Conservation (phyloP, 2,329 filamentous ascomycete genomes). For the Alternaria burnsii region DNA sequence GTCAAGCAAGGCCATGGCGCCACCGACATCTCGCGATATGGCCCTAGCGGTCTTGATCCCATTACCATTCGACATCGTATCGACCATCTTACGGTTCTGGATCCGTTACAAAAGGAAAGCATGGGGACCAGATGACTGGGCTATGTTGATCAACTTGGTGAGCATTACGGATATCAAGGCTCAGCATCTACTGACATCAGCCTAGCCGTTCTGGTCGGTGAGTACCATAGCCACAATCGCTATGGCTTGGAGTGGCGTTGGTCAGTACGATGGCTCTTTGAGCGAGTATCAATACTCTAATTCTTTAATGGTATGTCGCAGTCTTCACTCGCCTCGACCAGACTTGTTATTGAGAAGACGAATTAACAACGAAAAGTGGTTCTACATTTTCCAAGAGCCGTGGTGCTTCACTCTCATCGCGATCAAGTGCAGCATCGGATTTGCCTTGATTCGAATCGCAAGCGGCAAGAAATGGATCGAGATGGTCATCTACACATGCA, state of each 20-base stretch:
- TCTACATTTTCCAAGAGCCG: conserved; percentile 15
- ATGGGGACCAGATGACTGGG: conserved; percentile 16
- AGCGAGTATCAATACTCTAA: conserved; percentile 9
- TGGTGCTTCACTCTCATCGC: conserved; percentile 17
- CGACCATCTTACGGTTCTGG: conserved; percentile 13
- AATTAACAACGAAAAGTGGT: conserved; percentile 1
- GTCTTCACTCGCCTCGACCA: neutral
- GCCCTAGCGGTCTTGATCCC: conserved; percentile 11
- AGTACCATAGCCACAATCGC: conserved; percentile 11
- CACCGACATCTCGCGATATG: conserved; percentile 14
- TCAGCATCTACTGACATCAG: neutral
- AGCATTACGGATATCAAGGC: neutral
- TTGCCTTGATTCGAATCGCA: conserved; percentile 13
- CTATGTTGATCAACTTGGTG: conserved; percentile 17
- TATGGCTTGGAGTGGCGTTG: conserved; percentile 15
- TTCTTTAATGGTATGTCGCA: neutral
- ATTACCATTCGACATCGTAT: conserved; percentile 8
- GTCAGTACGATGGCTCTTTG: conserved; percentile 7
- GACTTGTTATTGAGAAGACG: neutral
- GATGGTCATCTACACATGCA: conserved; percentile 10
- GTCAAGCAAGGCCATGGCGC: conserved; percentile 5
- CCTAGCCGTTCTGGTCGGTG: conserved; percentile 11
- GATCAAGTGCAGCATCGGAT: conserved; percentile 16
- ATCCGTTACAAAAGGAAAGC: conserved; percentile 13
- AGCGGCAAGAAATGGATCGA: conserved; percentile 17